phyloP scores from a whole-genome alignment of 805 yeast species.

The Candida morakotiae region DNA sequence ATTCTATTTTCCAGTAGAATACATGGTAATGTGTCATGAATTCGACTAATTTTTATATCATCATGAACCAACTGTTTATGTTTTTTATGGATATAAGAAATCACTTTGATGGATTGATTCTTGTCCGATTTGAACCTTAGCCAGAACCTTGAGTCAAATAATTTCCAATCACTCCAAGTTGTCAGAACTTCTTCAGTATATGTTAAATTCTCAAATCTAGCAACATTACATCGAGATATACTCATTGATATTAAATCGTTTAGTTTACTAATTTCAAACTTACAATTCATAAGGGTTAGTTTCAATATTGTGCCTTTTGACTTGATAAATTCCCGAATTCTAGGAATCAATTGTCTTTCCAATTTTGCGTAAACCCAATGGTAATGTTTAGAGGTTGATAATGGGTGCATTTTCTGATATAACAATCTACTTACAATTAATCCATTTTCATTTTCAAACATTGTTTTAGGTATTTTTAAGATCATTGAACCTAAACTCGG shows the following conservation, averaged over 20 bases:
- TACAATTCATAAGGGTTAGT: conserved; percentile 20
- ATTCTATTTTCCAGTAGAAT: conserved; percentile 3
- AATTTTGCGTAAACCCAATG: conserved; percentile 39
- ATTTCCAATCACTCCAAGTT: conserved; percentile 25
- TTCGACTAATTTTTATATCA: neutral
- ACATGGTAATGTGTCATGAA: conserved; percentile 4
- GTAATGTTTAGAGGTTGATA: conserved; percentile 30
- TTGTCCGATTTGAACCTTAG: conserved; percentile 13
- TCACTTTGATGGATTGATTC: conserved; percentile 6
- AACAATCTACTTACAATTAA: conserved; percentile 26
- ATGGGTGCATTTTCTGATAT: conserved; percentile 20
- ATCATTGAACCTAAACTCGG: conserved; percentile 4
- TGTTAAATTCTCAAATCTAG: conserved; percentile 9
- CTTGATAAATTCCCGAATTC: conserved; percentile 10
- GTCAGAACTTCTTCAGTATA: neutral
- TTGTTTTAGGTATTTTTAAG: conserved; percentile 10
- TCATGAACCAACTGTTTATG: conserved; percentile 5
- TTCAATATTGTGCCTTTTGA: conserved; percentile 7
- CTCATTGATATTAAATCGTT: conserved; percentile 8
- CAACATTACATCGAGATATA: conserved; percentile 21
- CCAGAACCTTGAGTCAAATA: conserved; percentile 42
- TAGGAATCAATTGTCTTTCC: conserved; percentile 28
- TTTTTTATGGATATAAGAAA: conserved; percentile 14
- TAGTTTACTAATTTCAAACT: conserved; percentile 11
- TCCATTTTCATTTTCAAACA: conserved; percentile 10